Evolutionary conservation across 352 stramenopile species (phyloP).

Genomic region (Plasmopara muralis): DNA sequence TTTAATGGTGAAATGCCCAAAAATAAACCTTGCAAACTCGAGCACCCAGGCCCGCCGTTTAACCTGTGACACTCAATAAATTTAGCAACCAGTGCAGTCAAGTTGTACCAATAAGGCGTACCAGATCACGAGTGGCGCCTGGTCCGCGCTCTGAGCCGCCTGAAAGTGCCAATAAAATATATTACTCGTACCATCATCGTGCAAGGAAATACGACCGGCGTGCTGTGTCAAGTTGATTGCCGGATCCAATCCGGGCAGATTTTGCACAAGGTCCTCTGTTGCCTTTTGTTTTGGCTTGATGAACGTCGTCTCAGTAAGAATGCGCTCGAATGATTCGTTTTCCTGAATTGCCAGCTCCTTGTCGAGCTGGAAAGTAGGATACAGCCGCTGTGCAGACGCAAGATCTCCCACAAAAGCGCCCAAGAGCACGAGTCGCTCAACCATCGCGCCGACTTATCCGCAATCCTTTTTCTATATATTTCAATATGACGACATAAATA

Average conservation of each 20-base stretch:
- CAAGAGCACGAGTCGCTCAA: constrained; percentile 2
- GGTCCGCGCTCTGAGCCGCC: constrained; percentile 36
- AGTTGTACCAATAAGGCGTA: constrained; percentile 13
- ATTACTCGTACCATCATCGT: constrained; percentile 38
- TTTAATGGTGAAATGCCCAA: constrained; percentile 67
- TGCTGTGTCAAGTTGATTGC: constrained; percentile 54
- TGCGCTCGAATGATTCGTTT: neutral
- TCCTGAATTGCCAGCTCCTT: constrained; percentile 8
- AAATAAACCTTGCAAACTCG: constrained; percentile 75
- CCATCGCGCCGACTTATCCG: constrained; percentile 5
- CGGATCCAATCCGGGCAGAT: constrained; percentile 48
- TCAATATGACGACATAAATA: neutral
- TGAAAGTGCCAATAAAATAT: constrained; percentile 84
- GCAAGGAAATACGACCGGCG: constrained; percentile 49
- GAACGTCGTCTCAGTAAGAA: constrained; percentile 4
- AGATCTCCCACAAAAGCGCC: constrained; percentile 5
- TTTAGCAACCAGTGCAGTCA: constrained; percentile 5
- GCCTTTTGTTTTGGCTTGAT: constrained; percentile 11
- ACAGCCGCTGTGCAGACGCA: constrained; percentile 24
- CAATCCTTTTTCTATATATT: neutral
- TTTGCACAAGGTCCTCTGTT: constrained; percentile 32
- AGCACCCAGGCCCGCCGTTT: constrained; percentile 76
- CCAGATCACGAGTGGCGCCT: constrained; percentile 63
- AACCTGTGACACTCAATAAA: constrained; percentile 31
- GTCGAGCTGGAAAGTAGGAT: constrained; percentile 10